Conservation (phyloP, 208 protist genomes). For the Herpetomonas samuelpessoai region DNA sequence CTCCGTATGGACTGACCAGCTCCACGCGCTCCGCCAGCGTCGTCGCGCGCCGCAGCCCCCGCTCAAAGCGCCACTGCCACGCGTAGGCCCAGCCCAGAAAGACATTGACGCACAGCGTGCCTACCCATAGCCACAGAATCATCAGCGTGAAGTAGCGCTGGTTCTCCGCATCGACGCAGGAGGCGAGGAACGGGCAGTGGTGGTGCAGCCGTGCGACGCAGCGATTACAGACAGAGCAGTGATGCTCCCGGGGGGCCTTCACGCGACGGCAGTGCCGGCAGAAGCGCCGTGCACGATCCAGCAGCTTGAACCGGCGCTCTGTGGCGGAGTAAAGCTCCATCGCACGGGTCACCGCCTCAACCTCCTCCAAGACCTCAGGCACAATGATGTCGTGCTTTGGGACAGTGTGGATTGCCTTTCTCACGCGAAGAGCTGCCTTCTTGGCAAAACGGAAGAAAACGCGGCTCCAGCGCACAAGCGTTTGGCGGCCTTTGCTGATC, state of each 20-base stretch:
- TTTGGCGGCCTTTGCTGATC: no score
- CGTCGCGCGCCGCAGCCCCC: background rate
- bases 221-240: constrained; percentile 72
- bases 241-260: constrained; percentile 86
- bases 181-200: constrained; percentile 91
- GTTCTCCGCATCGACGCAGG: constrained; percentile 84
- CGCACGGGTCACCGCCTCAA: constrained; percentile 25
- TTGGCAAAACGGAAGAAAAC: no score
- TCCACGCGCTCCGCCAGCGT: background rate
- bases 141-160: constrained; percentile 81
- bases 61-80: constrained; percentile 24
- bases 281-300: constrained; percentile 62
- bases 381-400: background rate
- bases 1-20: constrained; percentile 24
- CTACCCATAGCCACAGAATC: constrained; percentile 49
- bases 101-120: constrained; percentile 20
- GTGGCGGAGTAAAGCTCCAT: constrained; percentile 24
- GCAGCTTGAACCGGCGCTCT: constrained; percentile 33
- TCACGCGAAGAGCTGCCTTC: background rate
- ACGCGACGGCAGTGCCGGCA: constrained; percentile 62
- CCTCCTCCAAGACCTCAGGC: constrained; percentile 23
- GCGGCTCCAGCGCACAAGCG: no score
- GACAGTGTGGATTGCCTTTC: no score
- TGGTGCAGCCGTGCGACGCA: constrained; percentile 89
- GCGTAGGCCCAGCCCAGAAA: constrained; percentile 30